Percentiles rank a stretch among this genome's conserved stretches.
Evolutionary conservation across 179 eudicot species (phyloP).

Genomic region (Amaranthus tricolor): DNA sequence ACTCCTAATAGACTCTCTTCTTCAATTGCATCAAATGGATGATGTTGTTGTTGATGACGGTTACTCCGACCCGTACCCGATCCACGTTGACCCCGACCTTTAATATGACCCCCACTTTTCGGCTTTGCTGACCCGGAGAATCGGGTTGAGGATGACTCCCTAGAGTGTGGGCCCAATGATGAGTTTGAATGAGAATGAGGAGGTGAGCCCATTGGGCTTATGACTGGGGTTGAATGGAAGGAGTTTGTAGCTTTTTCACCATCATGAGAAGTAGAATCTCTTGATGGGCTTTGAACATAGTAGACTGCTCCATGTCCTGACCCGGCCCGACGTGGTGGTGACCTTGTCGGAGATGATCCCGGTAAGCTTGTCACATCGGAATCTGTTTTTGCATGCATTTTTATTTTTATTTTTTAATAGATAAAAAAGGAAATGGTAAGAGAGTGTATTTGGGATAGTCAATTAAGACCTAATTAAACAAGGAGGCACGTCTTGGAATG

Average conservation of each 20-base stretch:
- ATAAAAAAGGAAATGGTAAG: neutral
- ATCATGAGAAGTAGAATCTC: constrained; percentile 63
- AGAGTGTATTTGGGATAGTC: no score
- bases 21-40: constrained; percentile 69
- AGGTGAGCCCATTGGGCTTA: constrained; percentile 81
- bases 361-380: constrained; percentile 75
- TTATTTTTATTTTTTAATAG: neutral
- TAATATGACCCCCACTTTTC: constrained; percentile 22
- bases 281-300: constrained; percentile 89
- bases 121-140: constrained; percentile 67
- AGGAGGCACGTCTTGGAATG: no score
- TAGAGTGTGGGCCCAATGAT: constrained; percentile 42
- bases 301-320: constrained; percentile 54
- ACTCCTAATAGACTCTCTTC: constrained; percentile 56
- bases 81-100: constrained; percentile 15
- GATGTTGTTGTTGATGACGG: neutral
- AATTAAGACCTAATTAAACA: no score
- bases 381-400: constrained; percentile 70
- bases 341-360: constrained; percentile 61
- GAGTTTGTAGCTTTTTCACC: constrained; percentile 76
- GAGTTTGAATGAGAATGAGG: constrained; percentile 76
- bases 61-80: constrained; percentile 18
- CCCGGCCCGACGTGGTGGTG: constrained; percentile 30
- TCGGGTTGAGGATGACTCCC: constrained; percentile 55
- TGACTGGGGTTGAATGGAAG: constrained; percentile 64